Base-by-base conservation (phyloP, 2,329 filamentous ascomycete genomes). In the Alternaria sp. region DNA sequence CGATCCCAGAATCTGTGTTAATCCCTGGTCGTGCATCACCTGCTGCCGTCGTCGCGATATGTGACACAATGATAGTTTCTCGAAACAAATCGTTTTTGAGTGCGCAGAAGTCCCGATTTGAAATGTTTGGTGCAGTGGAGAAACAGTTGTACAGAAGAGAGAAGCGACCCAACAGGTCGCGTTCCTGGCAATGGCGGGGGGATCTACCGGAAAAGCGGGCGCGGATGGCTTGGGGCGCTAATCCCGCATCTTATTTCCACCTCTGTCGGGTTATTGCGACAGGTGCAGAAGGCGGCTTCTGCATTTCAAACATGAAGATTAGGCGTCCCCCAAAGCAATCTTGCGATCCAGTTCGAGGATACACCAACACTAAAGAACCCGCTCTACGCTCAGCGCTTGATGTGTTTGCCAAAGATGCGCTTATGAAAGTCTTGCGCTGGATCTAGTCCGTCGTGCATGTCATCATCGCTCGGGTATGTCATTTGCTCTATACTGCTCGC, bases 161-260 rank as follows among this genome's bases (percentile, higher is more conserved):
- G 51, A 45, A 60, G 30, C 61, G 28, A 60, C 40, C 45, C 32
- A 55, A 23, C 46, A 21, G 17, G 28, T 28, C 44, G 26, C n/a
- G 57, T 60, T 32, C 61, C 61, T 63, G 56, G 47, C 17, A 50
- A 51, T 40, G 46, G 56, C 30, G 61, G 61, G 61, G 43, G 51
- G 56, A 59, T 59, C 17, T 52, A 25, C 46, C 13, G 61, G 21
- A 44, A 44, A 47, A n/a, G 21, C 46, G 57, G 50, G 61, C 53
- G 52, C 26, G 47, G 45, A 51, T 55, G 21, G 36, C 36, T 62
- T 47, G 62, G 30, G 57, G 62, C 67, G 61, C 66, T 57, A 25
- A 50, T 65, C 60, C 66, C 60, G 62, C 58, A 56, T 59, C 58
- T 67, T 62, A 64, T 61, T 54, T 47, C 44, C 46, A 64, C 59